These are phyloP conservation scores for Populus hybrid DNA, from an alignment of 441 rosid genomes.

Conservation along the genomic window DNA sequence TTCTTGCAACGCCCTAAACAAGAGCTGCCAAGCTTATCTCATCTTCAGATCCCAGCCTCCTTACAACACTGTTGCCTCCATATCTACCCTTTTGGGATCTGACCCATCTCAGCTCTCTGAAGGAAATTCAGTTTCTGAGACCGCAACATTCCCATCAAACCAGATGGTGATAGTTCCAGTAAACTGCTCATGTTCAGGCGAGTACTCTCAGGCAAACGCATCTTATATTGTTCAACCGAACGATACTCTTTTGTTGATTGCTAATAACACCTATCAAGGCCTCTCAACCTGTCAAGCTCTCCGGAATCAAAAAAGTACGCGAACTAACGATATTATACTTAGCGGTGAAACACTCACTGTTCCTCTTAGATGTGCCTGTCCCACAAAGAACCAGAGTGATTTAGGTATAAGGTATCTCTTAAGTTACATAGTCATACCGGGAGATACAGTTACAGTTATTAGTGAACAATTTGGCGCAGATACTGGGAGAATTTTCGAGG, in stretches of 20 bases:
- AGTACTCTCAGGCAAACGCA: constrained; percentile 50
- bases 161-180: constrained; percentile 64
- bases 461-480: constrained; percentile 43
- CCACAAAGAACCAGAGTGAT: constrained; percentile 53
- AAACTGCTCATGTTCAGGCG: constrained; percentile 65
- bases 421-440: constrained; percentile 37
- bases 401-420: constrained; percentile 43
- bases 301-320: constrained; percentile 32
- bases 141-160: constrained; percentile 34
- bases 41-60: constrained; percentile 56
- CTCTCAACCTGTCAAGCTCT: constrained; percentile 78
- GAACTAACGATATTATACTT: constrained; percentile 22
- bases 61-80: constrained; percentile 44
- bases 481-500: constrained; percentile 39
- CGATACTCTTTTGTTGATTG: constrained; percentile 32
- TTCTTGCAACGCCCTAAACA: constrained; percentile 63
- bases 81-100: constrained; percentile 52
- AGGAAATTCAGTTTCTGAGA: constrained; percentile 44
- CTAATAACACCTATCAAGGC: constrained; percentile 60
- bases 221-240: constrained; percentile 35
- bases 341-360: constrained; percentile 36
- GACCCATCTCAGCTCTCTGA: constrained; percentile 43
- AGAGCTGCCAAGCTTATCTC: constrained; percentile 52
- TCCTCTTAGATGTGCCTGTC: constrained; percentile 78
- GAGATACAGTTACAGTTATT: constrained; percentile 28